Base-by-base conservation (phyloP, 2,329 filamentous ascomycete genomes). In the Hymenotorrendiella dingleyae region DNA sequence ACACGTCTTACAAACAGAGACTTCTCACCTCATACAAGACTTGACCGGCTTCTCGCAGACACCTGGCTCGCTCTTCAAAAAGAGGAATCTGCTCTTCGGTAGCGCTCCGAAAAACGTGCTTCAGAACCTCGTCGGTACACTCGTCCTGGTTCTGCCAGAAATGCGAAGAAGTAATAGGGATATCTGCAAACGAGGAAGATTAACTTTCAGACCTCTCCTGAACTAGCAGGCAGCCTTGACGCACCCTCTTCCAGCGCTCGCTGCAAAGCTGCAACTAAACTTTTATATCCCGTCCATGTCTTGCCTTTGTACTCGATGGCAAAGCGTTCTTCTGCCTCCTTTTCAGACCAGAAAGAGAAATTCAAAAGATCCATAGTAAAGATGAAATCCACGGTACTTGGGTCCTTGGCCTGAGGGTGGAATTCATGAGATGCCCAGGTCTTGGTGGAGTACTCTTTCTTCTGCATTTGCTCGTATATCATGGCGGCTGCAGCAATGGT, bases 351-450 rank as follows among this genome's bases (percentile, higher is more conserved):
- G 64, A 98, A 98, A 17, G 84, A 94, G 61, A 97, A 98, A 62
- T 98, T 98, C 38, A 98, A 69, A 21, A 98, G 65, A 62, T 98
- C 93, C 88, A 98, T 94, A 16, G 86, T 88, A 62, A 98, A 97
- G 56, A 98, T 91, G 62, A 98, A 97, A 50, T 86, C 83, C 17
- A 94, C 79, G 0, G 88, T 90, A 38, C 66, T 74, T 58, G 87
- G 85, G 59, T 94, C 82, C 59, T 88, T 88, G 30, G 76, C 58
- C 62, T 90, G 85, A 1, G 93, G 93, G 58, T 98, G 93, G 28
- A 98, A 71, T 61, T 93, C 86, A 63, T 97, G 89, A 57, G 84
- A 76, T 11, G 86, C 79, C 93, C 93, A 98, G 7, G 80, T 84
- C 48, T 85, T 78, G 0, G 86, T 88, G 4, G 86, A 93, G 66